Conservation (phyloP, 2,329 filamentous ascomycete genomes). For the Colletotrichum tropicicola region DNA sequence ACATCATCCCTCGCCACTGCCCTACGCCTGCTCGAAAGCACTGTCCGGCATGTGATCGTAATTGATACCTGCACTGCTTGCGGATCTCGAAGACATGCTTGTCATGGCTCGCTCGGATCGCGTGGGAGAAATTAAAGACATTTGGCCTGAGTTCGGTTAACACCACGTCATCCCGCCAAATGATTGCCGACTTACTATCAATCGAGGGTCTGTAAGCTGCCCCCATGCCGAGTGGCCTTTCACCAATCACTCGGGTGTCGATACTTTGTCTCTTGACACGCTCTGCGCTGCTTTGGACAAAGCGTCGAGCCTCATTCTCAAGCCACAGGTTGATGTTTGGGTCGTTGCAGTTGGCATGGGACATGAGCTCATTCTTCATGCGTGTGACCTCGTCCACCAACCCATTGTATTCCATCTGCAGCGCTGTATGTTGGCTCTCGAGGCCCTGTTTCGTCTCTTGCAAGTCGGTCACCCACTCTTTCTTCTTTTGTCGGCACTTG, state of each 20-base stretch:
- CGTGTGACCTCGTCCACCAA: slow-evolving; percentile 54
- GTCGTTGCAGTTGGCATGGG: slow-evolving; percentile 61
- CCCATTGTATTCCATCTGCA: slow-evolving; percentile 53
- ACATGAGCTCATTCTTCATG: slow-evolving; percentile 62
- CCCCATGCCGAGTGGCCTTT: slow-evolving; percentile 10
- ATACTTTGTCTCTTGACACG: slow-evolving; percentile 29
- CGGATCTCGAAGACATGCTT: slow-evolving; percentile 30
- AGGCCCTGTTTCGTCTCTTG: slow-evolving; percentile 55
- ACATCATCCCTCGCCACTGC: background rate
- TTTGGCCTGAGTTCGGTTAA: slow-evolving; percentile 13
- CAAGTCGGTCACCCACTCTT: slow-evolving; percentile 59
- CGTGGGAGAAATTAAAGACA: slow-evolving; percentile 27
- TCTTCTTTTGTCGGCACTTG: slow-evolving; percentile 77
- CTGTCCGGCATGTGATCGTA: slow-evolving; percentile 49
- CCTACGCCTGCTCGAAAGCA: slow-evolving; percentile 36
- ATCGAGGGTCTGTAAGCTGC: slow-evolving; percentile 14
- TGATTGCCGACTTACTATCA: slow-evolving; percentile 23
- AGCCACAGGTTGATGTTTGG: slow-evolving; percentile 63
- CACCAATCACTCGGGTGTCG: slow-evolving; percentile 1
- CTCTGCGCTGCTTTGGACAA: slow-evolving; percentile 48
- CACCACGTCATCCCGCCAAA: background rate
- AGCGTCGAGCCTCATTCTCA: slow-evolving; percentile 59
- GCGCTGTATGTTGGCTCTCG: slow-evolving; percentile 51
- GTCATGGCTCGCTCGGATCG: slow-evolving; percentile 11
- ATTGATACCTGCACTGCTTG: slow-evolving; percentile 37